Conservation (phyloP, 2,329 filamentous ascomycete species). For the Fusarium sp. region DNA sequence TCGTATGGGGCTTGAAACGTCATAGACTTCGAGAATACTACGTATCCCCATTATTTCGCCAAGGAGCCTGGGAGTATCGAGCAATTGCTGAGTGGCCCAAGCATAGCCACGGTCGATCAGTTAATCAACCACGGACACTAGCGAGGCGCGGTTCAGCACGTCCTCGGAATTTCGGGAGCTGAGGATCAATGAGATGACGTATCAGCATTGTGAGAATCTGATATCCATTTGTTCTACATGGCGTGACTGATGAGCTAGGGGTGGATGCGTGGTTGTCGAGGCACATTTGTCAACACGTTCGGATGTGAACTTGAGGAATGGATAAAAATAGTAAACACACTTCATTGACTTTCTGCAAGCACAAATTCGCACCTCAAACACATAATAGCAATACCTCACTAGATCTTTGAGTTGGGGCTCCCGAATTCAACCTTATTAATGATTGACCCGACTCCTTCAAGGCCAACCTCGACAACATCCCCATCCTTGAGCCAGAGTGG, state of each 20-base stretch:
- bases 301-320: background rate
- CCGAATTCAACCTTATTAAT: background rate
- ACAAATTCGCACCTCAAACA: background rate
- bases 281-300: background rate
- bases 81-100: background rate
- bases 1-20: background rate
- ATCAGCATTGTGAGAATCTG: background rate
- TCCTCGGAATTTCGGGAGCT: background rate
- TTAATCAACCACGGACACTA: background rate
- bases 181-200: background rate
- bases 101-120: background rate
- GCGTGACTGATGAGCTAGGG: background rate
- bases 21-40: background rate
- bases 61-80: too few species aligned
- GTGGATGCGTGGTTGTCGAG: background rate
- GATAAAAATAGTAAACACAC: background rate
- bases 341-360: background rate
- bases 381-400: background rate
- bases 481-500: background rate
- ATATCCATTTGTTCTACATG: background rate
- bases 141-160: background rate
- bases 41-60: background rate
- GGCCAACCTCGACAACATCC: background rate
- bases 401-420: background rate
- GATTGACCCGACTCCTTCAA: background rate